Conservation (phyloP, 169 alveolate genomes). For the Cryptosporidium muris region DNA sequence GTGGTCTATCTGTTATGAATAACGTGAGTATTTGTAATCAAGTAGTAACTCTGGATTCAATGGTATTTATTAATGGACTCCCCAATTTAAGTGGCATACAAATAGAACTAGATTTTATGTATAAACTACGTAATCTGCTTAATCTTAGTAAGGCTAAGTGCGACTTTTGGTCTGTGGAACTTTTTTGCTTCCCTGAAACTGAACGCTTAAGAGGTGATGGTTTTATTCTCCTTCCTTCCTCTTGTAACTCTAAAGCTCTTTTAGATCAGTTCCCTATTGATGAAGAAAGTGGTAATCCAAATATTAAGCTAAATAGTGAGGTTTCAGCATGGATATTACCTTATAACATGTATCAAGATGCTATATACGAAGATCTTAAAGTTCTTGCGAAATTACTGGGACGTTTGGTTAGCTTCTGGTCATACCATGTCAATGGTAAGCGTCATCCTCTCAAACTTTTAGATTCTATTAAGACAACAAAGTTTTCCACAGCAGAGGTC, state of each 20-base stretch:
- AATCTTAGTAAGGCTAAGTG: background rate
- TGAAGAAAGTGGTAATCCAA: background rate
- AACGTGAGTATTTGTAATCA: background rate
- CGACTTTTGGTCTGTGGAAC: background rate
- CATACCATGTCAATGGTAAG: background rate
- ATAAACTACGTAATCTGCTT: background rate
- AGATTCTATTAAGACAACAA: background rate
- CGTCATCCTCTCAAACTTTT: background rate
- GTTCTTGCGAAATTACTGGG: background rate
- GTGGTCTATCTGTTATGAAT: background rate
- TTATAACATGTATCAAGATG: background rate
- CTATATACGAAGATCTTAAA: background rate
- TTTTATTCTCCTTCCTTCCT: background rate
- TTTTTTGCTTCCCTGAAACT: background rate
- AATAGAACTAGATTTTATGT: background rate
- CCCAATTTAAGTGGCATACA: background rate
- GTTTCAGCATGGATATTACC: background rate
- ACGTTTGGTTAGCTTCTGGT: background rate
- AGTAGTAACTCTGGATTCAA: background rate
- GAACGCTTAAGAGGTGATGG: slow-evolving; percentile 1
- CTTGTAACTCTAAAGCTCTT: background rate
- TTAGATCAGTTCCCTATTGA: background rate
- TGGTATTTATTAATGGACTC: background rate
- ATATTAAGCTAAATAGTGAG: background rate
- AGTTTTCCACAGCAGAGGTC: background rate